These are phyloP conservation scores for Anacardium occidentale DNA, from an alignment of 345 rosid species.

Conservation along the genomic window DNA sequence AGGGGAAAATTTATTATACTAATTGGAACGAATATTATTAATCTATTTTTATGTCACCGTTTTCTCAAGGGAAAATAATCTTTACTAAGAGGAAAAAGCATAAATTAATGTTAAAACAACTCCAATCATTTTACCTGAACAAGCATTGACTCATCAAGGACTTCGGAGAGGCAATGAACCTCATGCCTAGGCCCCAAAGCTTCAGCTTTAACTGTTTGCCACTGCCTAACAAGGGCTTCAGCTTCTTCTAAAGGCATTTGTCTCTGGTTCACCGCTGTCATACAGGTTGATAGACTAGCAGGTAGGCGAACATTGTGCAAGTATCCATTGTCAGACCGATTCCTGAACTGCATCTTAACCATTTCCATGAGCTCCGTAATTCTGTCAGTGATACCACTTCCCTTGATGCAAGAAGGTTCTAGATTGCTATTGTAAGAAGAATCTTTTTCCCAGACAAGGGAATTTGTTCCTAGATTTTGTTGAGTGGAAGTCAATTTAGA, in stretches of 20 bases:
- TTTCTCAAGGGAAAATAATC: background rate
- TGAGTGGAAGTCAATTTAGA: conserved; percentile 36
- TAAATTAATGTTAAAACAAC: background rate
- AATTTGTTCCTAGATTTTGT: conserved; percentile 36
- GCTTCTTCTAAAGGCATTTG: conserved; percentile 84
- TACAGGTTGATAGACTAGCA: conserved; percentile 46
- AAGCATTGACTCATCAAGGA: conserved; percentile 92
- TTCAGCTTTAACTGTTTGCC: conserved; percentile 91
- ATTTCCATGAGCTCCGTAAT: conserved; percentile 48
- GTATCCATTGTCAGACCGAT: conserved; percentile 34
- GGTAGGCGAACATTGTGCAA: conserved; percentile 36
- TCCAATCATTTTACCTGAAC: conserved; percentile 55
- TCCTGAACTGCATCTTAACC: conserved; percentile 42
- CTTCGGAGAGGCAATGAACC: conserved; percentile 55
- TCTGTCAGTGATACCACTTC: conserved; percentile 38
- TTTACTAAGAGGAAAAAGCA: background rate
- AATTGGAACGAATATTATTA: too few relatives aligned
- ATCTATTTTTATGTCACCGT: background rate
- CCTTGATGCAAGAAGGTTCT: conserved; percentile 28
- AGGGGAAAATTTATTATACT: too few relatives aligned
- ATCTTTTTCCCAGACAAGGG: conserved; percentile 35
- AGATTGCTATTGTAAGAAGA: conserved; percentile 32
- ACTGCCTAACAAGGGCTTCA: conserved; percentile 80
- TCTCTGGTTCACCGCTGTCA: conserved; percentile 38
- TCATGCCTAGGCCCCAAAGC: conserved; percentile 84